Base-by-base conservation (phyloP, 1,284 basidiomycete species). In the Anthracocystis panici-leucophaei region DNA sequence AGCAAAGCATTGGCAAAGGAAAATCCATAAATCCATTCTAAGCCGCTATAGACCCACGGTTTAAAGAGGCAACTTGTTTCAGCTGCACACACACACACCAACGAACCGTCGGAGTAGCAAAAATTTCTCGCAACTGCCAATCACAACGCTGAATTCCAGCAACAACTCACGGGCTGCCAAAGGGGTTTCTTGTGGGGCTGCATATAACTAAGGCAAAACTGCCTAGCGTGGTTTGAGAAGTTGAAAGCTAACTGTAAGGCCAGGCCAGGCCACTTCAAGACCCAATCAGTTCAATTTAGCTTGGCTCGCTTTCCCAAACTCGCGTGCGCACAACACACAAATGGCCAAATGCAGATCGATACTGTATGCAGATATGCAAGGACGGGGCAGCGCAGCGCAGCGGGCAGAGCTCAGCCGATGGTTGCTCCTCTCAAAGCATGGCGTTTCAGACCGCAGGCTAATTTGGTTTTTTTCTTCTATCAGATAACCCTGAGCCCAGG, bases 91-190 rank as follows among this genome's bases (percentile, higher is more conserved):
- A 38, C 31, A 35, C 33, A 25, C 7, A 4, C 27, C 27, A 27
- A 27, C 48, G 31, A 46, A 57, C 45, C 56, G 56, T 57, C 46
- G 56, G 56, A 49, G 56, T 27, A 12, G 21, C 8, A 57, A 57
- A n/a, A n/a, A 27, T 14, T 6, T 18, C 11, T 45, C 4, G 5
- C 21, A 12, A 2, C 20, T 45, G 21, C 44, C 44, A 25, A 44
- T 11, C 42, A 25, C 31, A 31, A 16, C 16, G 16, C 31, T 23
- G 21, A n/a, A 44, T 35, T 57, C 35, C 35, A 38, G 12, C 27
- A 38, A 12, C 35, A 10, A 38, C 31, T 2, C 4, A 33, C 31
- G 31, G 31, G 31, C 31, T 33, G 31, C 35, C 12, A 14, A 38
- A 38, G 35, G 35, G 12, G 35, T 3, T 16, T 16, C 14, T 14